Evolutionary conservation across 805 yeast genomes (phyloP).

Genomic region (Cyberlindnera mycetangii): DNA sequence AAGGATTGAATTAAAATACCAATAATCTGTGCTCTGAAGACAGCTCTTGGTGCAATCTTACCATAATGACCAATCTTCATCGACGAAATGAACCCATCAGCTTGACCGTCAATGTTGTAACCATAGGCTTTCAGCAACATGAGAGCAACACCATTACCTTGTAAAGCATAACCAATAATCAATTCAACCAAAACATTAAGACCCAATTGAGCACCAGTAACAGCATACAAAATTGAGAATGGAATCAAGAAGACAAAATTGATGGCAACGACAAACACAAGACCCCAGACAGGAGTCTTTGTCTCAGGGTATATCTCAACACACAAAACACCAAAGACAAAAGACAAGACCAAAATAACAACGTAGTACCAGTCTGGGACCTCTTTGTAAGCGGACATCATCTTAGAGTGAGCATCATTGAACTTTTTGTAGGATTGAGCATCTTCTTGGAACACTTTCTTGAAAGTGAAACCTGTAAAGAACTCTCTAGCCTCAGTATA

Average conservation of each 20-base stretch:
- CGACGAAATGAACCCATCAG: constrained; percentile 56
- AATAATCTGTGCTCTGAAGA: constrained; percentile 45
- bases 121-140: constrained; percentile 51
- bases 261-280: constrained; percentile 49
- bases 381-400: constrained; percentile 56
- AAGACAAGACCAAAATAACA: constrained; percentile 38
- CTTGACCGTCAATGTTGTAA: constrained; percentile 61
- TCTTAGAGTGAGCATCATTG: constrained; percentile 33
- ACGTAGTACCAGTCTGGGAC: constrained; percentile 54
- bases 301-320: constrained; percentile 43
- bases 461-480: constrained; percentile 5
- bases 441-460: constrained; percentile 1
- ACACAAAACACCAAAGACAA: constrained; percentile 42
- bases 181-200: constrained; percentile 54
- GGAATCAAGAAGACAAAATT: constrained; percentile 52
- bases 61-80: constrained; percentile 43
- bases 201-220: constrained; percentile 46
- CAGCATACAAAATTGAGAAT: constrained; percentile 44
- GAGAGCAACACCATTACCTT: constrained; percentile 50
- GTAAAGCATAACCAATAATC: constrained; percentile 51
- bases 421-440: constrained; percentile 7
- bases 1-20: constrained; percentile 31
- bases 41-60: constrained; percentile 56
- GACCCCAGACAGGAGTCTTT: constrained; percentile 61
- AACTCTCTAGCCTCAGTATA: constrained; percentile 4